Evolutionary conservation across 164 flowering plant genomes (phyloP).

Genomic region (Sextonia rubra): DNA sequence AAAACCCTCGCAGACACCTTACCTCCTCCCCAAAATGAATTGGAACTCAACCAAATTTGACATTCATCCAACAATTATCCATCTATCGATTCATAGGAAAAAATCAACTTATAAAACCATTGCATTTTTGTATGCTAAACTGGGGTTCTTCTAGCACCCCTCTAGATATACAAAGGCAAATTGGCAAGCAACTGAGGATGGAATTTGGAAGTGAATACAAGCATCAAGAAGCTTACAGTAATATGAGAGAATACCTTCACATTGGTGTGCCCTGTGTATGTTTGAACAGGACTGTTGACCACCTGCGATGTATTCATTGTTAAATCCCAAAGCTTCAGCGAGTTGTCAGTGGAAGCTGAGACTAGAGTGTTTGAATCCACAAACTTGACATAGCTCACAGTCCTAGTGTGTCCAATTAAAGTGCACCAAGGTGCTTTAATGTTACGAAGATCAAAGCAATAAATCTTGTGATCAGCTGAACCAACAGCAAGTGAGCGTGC

Average conservation of each 20-base stretch:
- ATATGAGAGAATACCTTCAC: conserved; percentile 57
- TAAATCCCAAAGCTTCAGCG: conserved; percentile 94
- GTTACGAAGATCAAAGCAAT: conserved; percentile 88
- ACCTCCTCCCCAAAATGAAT: no score
- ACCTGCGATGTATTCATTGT: conserved; percentile 59
- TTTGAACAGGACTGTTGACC: conserved; percentile 68
- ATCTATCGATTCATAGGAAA: no score
- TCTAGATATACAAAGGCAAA: neutral
- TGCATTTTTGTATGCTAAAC: no score
- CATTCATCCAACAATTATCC: no score
- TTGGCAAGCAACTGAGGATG: neutral
- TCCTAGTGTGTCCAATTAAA: conserved; percentile 68
- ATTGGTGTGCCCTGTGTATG: conserved; percentile 89
- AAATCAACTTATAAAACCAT: no score
- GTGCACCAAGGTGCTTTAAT: conserved; percentile 67
- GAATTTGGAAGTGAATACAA: neutral
- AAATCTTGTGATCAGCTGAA: conserved; percentile 90
- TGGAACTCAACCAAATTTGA: no score
- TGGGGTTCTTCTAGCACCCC: no score
- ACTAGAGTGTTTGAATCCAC: conserved; percentile 77
- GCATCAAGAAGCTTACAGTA: neutral
- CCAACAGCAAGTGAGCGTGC: conserved; percentile 84
- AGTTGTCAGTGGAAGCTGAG: conserved; percentile 93
- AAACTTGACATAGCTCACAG: conserved; percentile 96
- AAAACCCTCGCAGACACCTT: no score